Base-by-base conservation (phyloP, 805 yeast species). In the Ogataea allantospora region DNA sequence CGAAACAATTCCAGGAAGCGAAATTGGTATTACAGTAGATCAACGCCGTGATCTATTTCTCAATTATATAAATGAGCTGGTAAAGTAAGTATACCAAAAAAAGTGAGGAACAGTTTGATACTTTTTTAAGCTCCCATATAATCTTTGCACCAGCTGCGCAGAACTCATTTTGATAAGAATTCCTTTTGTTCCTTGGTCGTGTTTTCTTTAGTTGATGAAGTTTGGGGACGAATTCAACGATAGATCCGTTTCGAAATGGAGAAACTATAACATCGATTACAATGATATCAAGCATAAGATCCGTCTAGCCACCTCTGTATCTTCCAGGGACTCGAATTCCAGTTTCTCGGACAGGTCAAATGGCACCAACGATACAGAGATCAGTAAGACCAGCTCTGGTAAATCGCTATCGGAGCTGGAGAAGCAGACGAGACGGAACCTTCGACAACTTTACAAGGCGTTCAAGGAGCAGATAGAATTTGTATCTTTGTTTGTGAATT, bases 211-310 rank as follows among this genome's bases (percentile, higher is more conserved):
- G 23, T 21, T 7, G 21, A 89, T 89, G 98, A 91, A 88, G 63
- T 89, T 88, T 60, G 96, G 96, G 35, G 70, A 77, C 27, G 88
- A 83, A 53, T 70, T 89, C 15, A 67, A 74, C 36, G 78, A 76
- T 47, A 71, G 87, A 50, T 83, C 95, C 9, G 83, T 88, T 16
- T 88, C 89, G 2, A 93, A 86, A 65, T 89, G 98, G 97, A 75
- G 75, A 51, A 75, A 77, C 44, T 82, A 86, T 62, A 88, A 89
- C 59, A 70, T 89, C 27, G 88, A 87, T 54, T 89, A 89, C 62
- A 83, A 87, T 48, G 85, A 79, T 24, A 58, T 89, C 40, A 89
- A 88, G 60, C 62, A 63, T 4, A 69, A 73, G 30, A 86, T 89
- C 42, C 73, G 80, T 50, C 56, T 60, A 14, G 77, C 80, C 7